Evolutionary conservation across 352 stramenopile genomes (phyloP), one percentile per base, ranked within the genome.

Genomic region (Phytophthora colocasiae): DNA sequence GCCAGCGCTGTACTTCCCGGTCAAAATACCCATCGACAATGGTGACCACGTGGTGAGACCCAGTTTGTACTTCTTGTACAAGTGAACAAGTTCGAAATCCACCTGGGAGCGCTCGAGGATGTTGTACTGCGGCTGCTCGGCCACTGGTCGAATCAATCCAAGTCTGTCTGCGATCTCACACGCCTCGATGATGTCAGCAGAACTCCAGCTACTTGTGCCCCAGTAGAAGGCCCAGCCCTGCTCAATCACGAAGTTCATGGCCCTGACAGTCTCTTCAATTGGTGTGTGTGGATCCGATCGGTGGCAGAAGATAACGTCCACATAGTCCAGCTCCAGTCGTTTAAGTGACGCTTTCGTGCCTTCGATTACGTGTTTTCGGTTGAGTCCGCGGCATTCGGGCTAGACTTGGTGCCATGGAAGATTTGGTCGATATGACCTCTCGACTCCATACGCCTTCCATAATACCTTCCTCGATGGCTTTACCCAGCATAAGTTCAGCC

Each of bases 111-210:
- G 46, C n/a, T 53, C 46, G 7, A 43, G 9, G 6, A 54, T 54
- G 52, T 85, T 80, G 70, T 87, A 87, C 66, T 87, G 44, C 8
- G 71, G 56, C 58, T 87, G 77, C 41, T 87, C 74, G 3, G 49
- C 60, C 15, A 68, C 38, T 10, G 51, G 77, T 14, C 69, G 58
- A 31, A 81, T 68, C 29, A 81, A 27, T 36, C 46, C 46, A 22
- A 53, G 46, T 14, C 69, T 69, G 45, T 87, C 74, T 1, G 76
- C 78, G 22, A 85, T 71, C 41, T 80, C 69, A 38, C 74, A 80
- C 11, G 83, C 84, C 47, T 91, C 76, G 17, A 77, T 81, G 40
- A 93, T 85, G 51, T 91, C 76, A 12, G 27, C 31, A 2, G 46
- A 15, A 6, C 31, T 27, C 27, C 46, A 40, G 15, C 15, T 9